Evolutionary conservation across 352 stramenopile genomes (phyloP).

Genomic region (Phytopythium helicoides): DNA sequence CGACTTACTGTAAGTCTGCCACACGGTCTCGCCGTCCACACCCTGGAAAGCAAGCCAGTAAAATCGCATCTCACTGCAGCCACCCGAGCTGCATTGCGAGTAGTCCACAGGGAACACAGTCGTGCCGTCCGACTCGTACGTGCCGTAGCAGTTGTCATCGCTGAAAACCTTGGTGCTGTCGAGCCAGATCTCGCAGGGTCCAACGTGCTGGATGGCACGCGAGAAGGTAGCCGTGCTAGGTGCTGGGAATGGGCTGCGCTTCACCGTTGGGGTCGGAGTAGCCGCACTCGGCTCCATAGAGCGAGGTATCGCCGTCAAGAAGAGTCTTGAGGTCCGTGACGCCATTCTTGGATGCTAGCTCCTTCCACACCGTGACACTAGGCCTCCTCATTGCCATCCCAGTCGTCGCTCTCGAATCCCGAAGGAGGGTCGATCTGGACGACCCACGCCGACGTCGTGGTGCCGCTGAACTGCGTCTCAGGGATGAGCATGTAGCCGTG

Average conservation of each 20-base stretch:
- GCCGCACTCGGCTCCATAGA: slow-evolving; percentile 18
- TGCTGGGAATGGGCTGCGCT: slow-evolving; percentile 13
- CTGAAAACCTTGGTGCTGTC: slow-evolving; percentile 22
- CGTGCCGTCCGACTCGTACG: slow-evolving; percentile 21
- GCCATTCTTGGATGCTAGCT: too few species aligned
- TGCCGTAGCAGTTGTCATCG: slow-evolving; percentile 19
- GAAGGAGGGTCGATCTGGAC: slow-evolving; percentile 19
- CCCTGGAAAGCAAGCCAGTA: slow-evolving; percentile 29
- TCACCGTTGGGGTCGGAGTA: slow-evolving; percentile 17
- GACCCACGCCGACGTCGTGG: slow-evolving; percentile 15
- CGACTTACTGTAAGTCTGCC: slow-evolving; percentile 36
- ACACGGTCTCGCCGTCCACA: slow-evolving; percentile 16
- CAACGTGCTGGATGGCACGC: slow-evolving; percentile 12
- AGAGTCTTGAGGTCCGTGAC: too few species aligned
- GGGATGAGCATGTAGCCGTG: slow-evolving; percentile 26
- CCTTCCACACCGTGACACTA: slow-evolving; percentile 9
- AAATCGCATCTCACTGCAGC: slow-evolving; percentile 27
- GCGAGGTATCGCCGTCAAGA: slow-evolving; percentile 20
- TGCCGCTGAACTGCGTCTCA: slow-evolving; percentile 13
- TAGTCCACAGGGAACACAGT: slow-evolving; percentile 26
- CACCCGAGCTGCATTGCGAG: slow-evolving; percentile 12
- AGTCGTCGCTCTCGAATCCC: slow-evolving; percentile 15
- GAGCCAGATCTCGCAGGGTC: slow-evolving; percentile 26
- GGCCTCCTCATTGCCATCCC: slow-evolving; percentile 10
- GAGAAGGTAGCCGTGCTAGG: slow-evolving; percentile 20